Percentiles rank a stretch among this genome's conserved stretches.
phyloP scores from a whole-genome alignment of 257 asterid genomes.

The Galeopsis tetrahit region DNA sequence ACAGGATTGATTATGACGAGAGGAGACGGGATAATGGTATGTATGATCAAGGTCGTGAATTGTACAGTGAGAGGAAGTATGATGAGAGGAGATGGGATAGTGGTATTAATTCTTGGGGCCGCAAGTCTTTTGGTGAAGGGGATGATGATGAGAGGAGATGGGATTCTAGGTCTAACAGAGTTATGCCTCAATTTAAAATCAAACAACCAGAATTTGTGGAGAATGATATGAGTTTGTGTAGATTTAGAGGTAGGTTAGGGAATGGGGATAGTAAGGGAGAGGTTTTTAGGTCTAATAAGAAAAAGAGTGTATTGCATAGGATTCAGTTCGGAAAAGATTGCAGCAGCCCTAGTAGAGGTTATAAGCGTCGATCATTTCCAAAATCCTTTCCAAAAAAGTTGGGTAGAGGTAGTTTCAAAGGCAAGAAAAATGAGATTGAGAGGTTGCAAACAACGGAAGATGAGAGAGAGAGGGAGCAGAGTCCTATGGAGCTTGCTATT shows the following conservation, averaged over 20 bases:
- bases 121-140: constrained; percentile 31
- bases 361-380: constrained; percentile 34
- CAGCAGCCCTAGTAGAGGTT: constrained; percentile 43
- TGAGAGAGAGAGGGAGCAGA: constrained; percentile 50
- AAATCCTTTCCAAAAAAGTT: constrained; percentile 37
- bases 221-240: constrained; percentile 43
- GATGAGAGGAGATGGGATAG: constrained; percentile 43
- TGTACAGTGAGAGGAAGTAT: constrained; percentile 37
- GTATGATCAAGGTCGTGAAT: constrained; percentile 33
- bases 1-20: constrained; percentile 33
- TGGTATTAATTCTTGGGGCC: constrained; percentile 29
- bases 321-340: constrained; percentile 51
- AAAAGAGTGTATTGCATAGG: constrained; percentile 58
- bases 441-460: constrained; percentile 40
- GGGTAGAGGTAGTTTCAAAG: constrained; percentile 40
- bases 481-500: constrained; percentile 76
- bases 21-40: constrained; percentile 28
- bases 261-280: constrained; percentile 41
- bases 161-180: constrained; percentile 38
- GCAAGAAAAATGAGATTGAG: constrained; percentile 42
- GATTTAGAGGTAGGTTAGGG: constrained; percentile 55
- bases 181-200: constrained; percentile 30
- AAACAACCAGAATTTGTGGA: constrained; percentile 32
- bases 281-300: constrained; percentile 44
- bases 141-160: constrained; percentile 44